Conservation (phyloP, 2,329 filamentous ascomycete species). For the Aspergillus ochraceoroseus region DNA sequence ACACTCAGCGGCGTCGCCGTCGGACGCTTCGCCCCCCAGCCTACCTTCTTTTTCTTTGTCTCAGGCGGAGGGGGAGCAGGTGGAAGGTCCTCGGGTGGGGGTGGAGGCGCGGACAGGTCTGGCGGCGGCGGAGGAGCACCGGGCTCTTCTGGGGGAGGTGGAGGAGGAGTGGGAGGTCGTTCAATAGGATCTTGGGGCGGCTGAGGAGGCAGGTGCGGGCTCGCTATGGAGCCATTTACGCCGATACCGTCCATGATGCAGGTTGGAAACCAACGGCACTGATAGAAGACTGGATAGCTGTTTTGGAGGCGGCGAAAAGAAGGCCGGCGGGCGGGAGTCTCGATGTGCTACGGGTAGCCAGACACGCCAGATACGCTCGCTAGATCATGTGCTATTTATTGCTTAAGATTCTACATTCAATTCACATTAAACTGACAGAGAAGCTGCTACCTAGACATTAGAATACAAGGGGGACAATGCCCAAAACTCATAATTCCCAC, state of each 20-base stretch:
- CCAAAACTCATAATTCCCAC: slow-evolving; percentile 25
- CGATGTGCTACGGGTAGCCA: slow-evolving; percentile 29
- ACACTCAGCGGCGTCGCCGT: slow-evolving; percentile 62
- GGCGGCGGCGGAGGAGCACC: slow-evolving; percentile 43
- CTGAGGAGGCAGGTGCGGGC: slow-evolving; percentile 17
- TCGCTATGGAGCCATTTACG: slow-evolving; percentile 26
- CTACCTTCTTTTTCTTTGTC: slow-evolving; percentile 52
- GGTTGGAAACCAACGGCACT: background rate
- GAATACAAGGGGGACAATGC: slow-evolving; percentile 29
- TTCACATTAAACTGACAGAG: slow-evolving; percentile 5
- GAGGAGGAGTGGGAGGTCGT: slow-evolving; percentile 40
- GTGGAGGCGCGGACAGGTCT: slow-evolving; percentile 35
- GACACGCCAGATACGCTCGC: slow-evolving; percentile 14
- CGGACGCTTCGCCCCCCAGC: slow-evolving; percentile 47
- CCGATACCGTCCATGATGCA: slow-evolving; percentile 34
- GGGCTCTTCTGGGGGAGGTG: slow-evolving; percentile 37
- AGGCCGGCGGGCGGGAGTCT: slow-evolving; percentile 19
- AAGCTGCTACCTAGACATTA: slow-evolving; percentile 23
- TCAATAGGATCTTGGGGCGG: slow-evolving; percentile 37
- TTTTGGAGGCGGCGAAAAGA: slow-evolving; percentile 1
- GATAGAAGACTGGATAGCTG: background rate
- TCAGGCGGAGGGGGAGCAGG: slow-evolving; percentile 43
- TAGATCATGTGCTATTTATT: slow-evolving; percentile 28
- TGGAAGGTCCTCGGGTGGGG: slow-evolving; percentile 38
- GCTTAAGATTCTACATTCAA: slow-evolving; percentile 4